phyloP scores from a whole-genome alignment of 805 yeast genomes.

The Kodamaea kaohsiungensis region DNA sequence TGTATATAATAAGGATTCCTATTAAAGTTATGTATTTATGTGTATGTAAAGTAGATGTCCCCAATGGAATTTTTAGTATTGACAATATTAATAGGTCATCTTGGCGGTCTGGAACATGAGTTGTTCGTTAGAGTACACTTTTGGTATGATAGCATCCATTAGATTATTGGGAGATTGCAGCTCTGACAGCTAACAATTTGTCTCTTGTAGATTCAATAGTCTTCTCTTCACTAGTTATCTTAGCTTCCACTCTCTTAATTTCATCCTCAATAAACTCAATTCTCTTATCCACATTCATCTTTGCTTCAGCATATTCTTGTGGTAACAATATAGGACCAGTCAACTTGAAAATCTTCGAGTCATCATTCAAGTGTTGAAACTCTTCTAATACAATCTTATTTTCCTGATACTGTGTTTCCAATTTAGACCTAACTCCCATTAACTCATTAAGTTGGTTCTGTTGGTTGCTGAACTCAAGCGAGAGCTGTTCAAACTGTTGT shows the following conservation, averaged over 20 bases:
- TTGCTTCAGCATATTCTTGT: constrained; percentile 83
- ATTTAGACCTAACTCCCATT: constrained; percentile 73
- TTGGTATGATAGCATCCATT: background rate
- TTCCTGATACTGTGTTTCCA: constrained; percentile 94
- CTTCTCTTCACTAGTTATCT: constrained; percentile 49
- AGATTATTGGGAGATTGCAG: constrained; percentile 20
- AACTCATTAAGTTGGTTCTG: constrained; percentile 53
- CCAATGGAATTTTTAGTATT: background rate
- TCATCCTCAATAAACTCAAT: constrained; percentile 83
- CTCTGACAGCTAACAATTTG: constrained; percentile 49
- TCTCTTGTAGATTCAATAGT: constrained; percentile 61
- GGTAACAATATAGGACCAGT: constrained; percentile 93
- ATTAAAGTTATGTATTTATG: constrained; percentile 5
- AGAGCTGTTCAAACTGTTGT: constrained; percentile 43
- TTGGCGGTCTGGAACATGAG: background rate
- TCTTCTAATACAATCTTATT: constrained; percentile 86
- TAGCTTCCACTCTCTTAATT: constrained; percentile 70
- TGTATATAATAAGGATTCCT: background rate
- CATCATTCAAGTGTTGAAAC: constrained; percentile 62
- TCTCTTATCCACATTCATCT: constrained; percentile 81
- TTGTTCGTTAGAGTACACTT: background rate
- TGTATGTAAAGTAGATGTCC: background rate
- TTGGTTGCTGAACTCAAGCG: constrained; percentile 45
- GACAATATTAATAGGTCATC: background rate
- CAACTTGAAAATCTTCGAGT: constrained; percentile 79